Percentiles rank a stretch among this genome's conserved stretches.
Conservation (phyloP, 129 eudicot genomes). For the Deinandra increscens region DNA sequence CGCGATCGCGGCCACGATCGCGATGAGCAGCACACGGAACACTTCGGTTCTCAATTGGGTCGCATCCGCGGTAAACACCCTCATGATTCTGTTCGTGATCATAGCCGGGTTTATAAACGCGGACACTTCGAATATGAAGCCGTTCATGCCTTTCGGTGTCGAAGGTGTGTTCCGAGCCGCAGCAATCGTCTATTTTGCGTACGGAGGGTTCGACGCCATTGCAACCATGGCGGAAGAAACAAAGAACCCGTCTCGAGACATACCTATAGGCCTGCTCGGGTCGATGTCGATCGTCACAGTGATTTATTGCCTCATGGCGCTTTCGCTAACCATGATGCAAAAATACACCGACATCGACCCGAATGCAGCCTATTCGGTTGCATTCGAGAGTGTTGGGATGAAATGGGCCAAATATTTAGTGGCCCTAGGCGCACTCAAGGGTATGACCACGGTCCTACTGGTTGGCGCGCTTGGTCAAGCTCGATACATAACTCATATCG, state of each 20-base stretch:
- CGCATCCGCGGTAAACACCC: constrained; percentile 54
- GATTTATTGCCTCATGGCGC: constrained; percentile 67
- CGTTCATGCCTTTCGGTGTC: constrained; percentile 45
- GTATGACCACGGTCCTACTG: constrained; percentile 60
- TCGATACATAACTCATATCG: constrained; percentile 57
- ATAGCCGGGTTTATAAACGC: constrained; percentile 53
- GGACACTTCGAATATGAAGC: constrained; percentile 43
- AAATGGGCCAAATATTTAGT: constrained; percentile 67
- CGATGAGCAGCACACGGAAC: constrained; percentile 49
- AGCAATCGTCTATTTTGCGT: constrained; percentile 64
- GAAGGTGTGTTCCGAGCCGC: constrained; percentile 71
- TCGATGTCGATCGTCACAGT: constrained; percentile 64
- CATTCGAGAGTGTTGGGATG: constrained; percentile 55
- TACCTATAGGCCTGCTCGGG: constrained; percentile 69
- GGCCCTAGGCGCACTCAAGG: constrained; percentile 60
- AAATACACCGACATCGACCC: constrained; percentile 51
- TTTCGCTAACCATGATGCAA: constrained; percentile 58
- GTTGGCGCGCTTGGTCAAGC: constrained; percentile 61
- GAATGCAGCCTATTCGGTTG: constrained; percentile 54
- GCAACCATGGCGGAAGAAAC: constrained; percentile 83
- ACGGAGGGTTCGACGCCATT: constrained; percentile 67
- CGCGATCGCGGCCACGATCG: constrained; percentile 40
- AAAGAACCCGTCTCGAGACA: constrained; percentile 58
- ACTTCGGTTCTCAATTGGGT: constrained; percentile 58
- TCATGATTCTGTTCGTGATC: constrained; percentile 56